A percentile compares a stretch with the other conserved stretches of the same genome.
Conservation (phyloP, 768 basidiomycete genomes). For the Naganishia vaughanmartiniae region DNA sequence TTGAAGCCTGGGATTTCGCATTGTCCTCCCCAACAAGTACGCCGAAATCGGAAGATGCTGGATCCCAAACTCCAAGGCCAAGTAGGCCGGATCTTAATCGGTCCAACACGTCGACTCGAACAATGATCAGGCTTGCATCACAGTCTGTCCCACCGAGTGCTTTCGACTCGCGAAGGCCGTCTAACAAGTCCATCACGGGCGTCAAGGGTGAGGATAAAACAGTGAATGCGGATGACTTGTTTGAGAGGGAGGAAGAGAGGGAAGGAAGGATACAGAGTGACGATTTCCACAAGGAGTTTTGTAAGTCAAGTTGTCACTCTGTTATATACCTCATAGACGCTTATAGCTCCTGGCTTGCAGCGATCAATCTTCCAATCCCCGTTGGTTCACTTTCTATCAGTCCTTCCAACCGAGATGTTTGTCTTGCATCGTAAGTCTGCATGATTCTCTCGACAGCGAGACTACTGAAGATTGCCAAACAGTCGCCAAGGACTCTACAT, state of each 20-base stretch:
- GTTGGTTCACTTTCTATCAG: constrained; percentile 60
- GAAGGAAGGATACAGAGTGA: constrained; percentile 20
- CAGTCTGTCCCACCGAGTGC: background rate
- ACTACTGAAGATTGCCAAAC: constrained; percentile 45
- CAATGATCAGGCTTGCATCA: constrained; percentile 3
- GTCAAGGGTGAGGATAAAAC: background rate
- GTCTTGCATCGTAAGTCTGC: constrained; percentile 72
- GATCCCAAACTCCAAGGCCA: constrained; percentile 16
- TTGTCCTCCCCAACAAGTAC: background rate
- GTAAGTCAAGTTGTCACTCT: background rate
- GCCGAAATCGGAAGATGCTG: constrained; percentile 13
- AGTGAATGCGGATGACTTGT: constrained; percentile 22
- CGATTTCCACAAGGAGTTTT: constrained; percentile 31
- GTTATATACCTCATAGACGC: background rate
- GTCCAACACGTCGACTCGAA: constrained; percentile 5
- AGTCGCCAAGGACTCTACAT: constrained; percentile 85
- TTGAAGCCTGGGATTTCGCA: background rate
- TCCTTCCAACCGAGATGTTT: constrained; percentile 80
- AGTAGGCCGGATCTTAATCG: background rate
- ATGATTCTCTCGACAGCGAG: constrained; percentile 14
- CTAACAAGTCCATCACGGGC: background rate
- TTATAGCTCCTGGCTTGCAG: constrained; percentile 2
- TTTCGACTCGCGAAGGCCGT: background rate
- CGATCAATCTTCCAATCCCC: constrained; percentile 51
- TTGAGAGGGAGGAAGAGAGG: constrained; percentile 14